Base-by-base conservation (phyloP, 1,284 basidiomycete genomes). In the Hemileccinum hortonii region DNA sequence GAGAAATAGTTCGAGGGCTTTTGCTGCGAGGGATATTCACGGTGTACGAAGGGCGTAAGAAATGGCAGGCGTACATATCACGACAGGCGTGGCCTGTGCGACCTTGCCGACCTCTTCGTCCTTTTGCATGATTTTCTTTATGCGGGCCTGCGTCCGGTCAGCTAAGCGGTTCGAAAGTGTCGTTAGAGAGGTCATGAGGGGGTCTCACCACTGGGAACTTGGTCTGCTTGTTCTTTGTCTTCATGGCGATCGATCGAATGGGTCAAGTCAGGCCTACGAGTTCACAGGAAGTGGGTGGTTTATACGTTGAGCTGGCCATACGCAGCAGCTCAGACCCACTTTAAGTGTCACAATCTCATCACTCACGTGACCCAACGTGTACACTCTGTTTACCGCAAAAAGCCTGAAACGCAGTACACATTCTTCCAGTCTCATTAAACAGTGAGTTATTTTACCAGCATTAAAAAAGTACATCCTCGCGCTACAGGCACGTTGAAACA, bases 101-200 rank as follows among this genome's bases (percentile, higher is more conserved):
- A 99, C 93, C 73, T 99, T 99, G 52, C 97, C 96, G 16, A 99
- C 96, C 69, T 99, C 96, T 69, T 99, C 97, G 69, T 99, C 96
- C 70, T 96, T 94, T 76, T 99, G 96, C 93, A 99, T 99, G 56
- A 99, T 98, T 77, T 95, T 94, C 81, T 98, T 99, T 76, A 98
- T 99, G 50, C 96, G 84, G 8, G 96, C 96, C 92, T 93, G 56
- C 42, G 22, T 55, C 24, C 40, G 26, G 47, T 54, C 46, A 57
- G 49, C 44, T 14, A 19, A 44, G 33, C 10, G 36, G 44, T 47
- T 29, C 42, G n/a, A 41, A 44, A 4, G 19, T 21, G 33, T 15
- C n/a, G 47, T 67, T 56, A 59, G 16, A 48, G 50, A 16, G 24
- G 3, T 4, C 29, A 32, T 7, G n/a, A 35, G 37, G 29, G 12